A percentile compares a stretch with the other conserved stretches of the same genome.
Evolutionary conservation across 2,329 filamentous ascomycete genomes (phyloP).

Genomic region (Penicillium nordicum): DNA sequence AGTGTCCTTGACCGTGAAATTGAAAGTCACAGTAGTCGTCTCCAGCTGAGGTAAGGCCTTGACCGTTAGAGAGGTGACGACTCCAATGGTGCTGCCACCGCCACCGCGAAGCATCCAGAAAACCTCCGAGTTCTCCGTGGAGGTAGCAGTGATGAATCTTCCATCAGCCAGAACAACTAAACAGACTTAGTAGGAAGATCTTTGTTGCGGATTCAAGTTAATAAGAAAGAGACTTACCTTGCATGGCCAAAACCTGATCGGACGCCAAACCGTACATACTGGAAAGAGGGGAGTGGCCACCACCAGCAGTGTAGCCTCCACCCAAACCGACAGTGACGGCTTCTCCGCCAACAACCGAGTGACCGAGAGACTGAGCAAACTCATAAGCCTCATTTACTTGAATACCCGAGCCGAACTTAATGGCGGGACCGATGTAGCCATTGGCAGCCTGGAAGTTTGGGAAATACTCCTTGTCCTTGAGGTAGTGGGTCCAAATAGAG

Average conservation of each 20-base stretch:
- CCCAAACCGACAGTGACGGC: slow-evolving; percentile 51
- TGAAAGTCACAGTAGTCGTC: slow-evolving; percentile 24
- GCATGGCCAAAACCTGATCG: slow-evolving; percentile 53
- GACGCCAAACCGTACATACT: slow-evolving; percentile 54
- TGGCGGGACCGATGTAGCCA: slow-evolving; percentile 49
- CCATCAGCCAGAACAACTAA: slow-evolving; percentile 16
- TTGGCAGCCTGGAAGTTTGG: slow-evolving; percentile 30
- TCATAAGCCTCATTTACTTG: slow-evolving; percentile 50
- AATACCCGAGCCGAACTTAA: slow-evolving; percentile 54
- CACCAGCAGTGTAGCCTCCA: slow-evolving; percentile 45
- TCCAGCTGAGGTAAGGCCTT: slow-evolving; percentile 17
- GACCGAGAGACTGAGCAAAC: slow-evolving; percentile 42
- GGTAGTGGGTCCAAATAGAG: slow-evolving; percentile 24
- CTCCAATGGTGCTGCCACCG: slow-evolving; percentile 51
- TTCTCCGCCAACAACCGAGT: slow-evolving; percentile 53
- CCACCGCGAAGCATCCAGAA: slow-evolving; percentile 55
- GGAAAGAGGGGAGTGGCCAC: slow-evolving; percentile 43
- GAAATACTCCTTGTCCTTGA: slow-evolving; percentile 29
- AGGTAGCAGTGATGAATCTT: slow-evolving; percentile 19
- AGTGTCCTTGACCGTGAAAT: slow-evolving; percentile 20
- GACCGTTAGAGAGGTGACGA: slow-evolving; percentile 40
- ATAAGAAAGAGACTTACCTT: slow-evolving; percentile 23
- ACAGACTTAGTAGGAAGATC: background rate
- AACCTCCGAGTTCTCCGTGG: slow-evolving; percentile 36
- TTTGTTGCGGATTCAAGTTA: background rate